Percentiles rank a stretch among this genome's conserved stretches.
Conservation (phyloP, 2,329 filamentous ascomycete species). For the Diatrype stigma region DNA sequence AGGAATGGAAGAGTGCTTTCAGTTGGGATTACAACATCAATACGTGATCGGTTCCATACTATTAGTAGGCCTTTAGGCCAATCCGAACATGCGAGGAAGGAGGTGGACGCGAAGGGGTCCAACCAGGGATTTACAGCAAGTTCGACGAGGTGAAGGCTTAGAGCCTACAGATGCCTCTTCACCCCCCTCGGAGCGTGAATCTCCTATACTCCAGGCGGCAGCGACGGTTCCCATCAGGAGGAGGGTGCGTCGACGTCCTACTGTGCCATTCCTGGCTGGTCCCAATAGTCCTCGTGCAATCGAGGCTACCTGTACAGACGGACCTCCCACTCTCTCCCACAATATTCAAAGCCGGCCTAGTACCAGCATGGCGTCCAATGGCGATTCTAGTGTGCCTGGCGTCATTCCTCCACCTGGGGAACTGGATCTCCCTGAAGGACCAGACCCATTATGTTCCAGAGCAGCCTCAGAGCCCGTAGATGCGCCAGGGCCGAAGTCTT, state of each 20-base stretch:
- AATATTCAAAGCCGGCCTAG: no score
- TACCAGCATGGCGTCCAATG: no score
- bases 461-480: neutral
- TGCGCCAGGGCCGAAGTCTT: neutral
- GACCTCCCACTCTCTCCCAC: no score
- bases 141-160: no score
- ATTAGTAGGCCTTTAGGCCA: no score
- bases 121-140: neutral
- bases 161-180: neutral
- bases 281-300: conserved; percentile 1
- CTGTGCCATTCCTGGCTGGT: neutral
- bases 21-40: no score
- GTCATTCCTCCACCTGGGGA: neutral
- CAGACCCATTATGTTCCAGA: neutral
- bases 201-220: neutral
- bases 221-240: conserved; percentile 1
- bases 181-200: neutral
- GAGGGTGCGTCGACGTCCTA: neutral
- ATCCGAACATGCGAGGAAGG: no score
- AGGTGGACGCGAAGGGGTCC: neutral
- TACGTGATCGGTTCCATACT: no score
- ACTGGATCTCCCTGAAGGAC: neutral
- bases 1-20: no score
- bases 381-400: no score
- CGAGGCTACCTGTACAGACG: neutral